Evolutionary conservation across 495 filamentous ascomycete genomes (phyloP).

Genomic region (Xylaria intraflava): DNA sequence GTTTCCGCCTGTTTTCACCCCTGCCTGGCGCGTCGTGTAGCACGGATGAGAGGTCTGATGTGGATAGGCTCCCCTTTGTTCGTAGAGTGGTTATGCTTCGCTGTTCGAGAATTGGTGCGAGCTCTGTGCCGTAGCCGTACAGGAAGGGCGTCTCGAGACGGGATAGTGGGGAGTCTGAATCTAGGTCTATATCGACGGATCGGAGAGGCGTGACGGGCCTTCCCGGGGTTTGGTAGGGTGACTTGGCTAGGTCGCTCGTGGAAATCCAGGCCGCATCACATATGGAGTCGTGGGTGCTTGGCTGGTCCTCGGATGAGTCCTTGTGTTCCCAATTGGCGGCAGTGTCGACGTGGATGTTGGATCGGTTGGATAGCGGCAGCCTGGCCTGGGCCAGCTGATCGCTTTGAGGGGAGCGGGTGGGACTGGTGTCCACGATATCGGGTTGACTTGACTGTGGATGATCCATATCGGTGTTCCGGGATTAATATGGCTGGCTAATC

Average conservation of each 20-base stretch:
- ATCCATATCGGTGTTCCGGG: constrained; percentile 5
- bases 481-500: constrained; percentile 4
- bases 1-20: neutral
- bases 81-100: constrained; percentile 28
- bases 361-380: constrained; percentile 20
- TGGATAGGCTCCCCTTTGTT: constrained; percentile 14
- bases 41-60: constrained; percentile 23
- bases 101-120: constrained; percentile 36
- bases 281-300: constrained; percentile 32
- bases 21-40: constrained; percentile 20
- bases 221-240: constrained; percentile 18
- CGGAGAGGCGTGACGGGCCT: constrained; percentile 15
- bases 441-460: constrained; percentile 14
- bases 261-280: constrained; percentile 32
- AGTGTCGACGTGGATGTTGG: constrained; percentile 14
- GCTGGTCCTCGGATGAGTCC: constrained; percentile 32
- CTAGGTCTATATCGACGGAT: constrained; percentile 13
- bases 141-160: constrained; percentile 24
- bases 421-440: constrained; percentile 15
- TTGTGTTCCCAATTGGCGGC: constrained; percentile 21
- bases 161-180: constrained; percentile 20
- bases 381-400: constrained; percentile 7
- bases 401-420: constrained; percentile 1
- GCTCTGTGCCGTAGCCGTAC: constrained; percentile 35
- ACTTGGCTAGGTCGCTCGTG: constrained; percentile 17